A percentile compares a stretch with the other conserved stretches of the same genome.
These are phyloP conservation scores for Tilletiaria anomala DNA, from an alignment of 1,284 basidiomycete species.

Conservation along the genomic window DNA sequence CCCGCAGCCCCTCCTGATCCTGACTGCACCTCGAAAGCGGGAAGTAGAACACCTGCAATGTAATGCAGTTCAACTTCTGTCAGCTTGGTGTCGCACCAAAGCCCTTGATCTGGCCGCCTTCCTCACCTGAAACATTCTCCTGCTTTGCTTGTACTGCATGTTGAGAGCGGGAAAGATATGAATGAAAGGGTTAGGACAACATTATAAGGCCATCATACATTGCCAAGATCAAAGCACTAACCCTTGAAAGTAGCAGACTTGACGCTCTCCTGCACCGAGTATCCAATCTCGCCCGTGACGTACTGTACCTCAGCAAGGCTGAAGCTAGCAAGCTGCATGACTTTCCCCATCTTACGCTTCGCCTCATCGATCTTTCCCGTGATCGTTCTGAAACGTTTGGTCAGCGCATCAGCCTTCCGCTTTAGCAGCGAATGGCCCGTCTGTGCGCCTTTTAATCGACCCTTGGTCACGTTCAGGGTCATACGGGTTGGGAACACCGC, in stretches of 20 bases:
- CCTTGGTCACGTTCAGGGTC: conserved; percentile 73
- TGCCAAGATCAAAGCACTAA: too few relatives aligned
- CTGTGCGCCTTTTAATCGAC: conserved; percentile 85
- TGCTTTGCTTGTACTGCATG: conserved; percentile 91
- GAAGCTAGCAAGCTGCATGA: conserved; percentile 96
- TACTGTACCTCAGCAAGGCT: conserved; percentile 97
- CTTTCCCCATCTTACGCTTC: conserved; percentile 95
- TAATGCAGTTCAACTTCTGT: too few relatives aligned
- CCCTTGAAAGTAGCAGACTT: conserved; percentile 66
- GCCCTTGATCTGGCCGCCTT: too few relatives aligned
- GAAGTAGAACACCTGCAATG: too few relatives aligned
- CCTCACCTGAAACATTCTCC: conserved; percentile 97
- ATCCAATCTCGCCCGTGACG: conserved; percentile 80
- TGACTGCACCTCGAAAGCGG: too few relatives aligned
- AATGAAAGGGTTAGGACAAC: too few relatives aligned
- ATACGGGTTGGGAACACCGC: conserved; percentile 62
- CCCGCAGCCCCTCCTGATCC: too few relatives aligned
- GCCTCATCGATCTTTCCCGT: conserved; percentile 63
- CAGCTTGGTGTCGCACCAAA: too few relatives aligned
- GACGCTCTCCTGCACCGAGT: conserved; percentile 48
- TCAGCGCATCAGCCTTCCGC: conserved; percentile 91
- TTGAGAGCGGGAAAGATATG: too few relatives aligned
- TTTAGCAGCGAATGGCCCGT: conserved; percentile 92
- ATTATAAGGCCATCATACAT: too few relatives aligned
- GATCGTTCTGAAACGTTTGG: conserved; percentile 64